phyloP scores from a whole-genome alignment of 352 stramenopile species.

The Phytophthora tubulina region DNA sequence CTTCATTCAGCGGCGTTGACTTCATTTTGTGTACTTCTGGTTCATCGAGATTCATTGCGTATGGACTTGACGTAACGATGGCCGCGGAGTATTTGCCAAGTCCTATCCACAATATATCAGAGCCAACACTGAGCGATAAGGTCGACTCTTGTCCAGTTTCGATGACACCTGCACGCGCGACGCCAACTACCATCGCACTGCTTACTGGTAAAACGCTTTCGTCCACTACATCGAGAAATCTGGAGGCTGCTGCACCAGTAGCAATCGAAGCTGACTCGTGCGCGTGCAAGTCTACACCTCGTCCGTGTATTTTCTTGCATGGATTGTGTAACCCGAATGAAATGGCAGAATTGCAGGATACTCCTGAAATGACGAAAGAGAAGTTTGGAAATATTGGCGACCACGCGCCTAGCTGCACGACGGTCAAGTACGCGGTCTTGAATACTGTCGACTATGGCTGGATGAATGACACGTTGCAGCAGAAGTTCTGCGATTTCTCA shows the following conservation, averaged over 20 bases:
- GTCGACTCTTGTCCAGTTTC: background rate
- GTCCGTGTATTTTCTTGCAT: slow-evolving; percentile 39
- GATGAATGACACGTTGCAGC: slow-evolving; percentile 19
- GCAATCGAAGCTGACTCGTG: background rate
- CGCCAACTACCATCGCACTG: background rate
- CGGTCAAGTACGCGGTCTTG: slow-evolving; percentile 27
- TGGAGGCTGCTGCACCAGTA: background rate
- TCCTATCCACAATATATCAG: background rate
- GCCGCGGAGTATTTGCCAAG: slow-evolving; percentile 14
- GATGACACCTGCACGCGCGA: background rate
- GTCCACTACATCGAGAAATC: background rate
- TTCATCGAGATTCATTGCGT: slow-evolving; percentile 17
- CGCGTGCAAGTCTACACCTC: slow-evolving; percentile 15
- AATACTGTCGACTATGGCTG: slow-evolving; percentile 23
- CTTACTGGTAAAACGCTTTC: slow-evolving; percentile 10
- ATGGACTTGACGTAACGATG: slow-evolving; percentile 18
- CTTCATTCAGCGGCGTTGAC: slow-evolving; percentile 10
- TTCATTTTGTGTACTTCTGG: slow-evolving; percentile 20
- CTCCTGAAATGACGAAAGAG: slow-evolving; percentile 3
- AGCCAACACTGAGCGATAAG: background rate
- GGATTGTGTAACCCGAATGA: slow-evolving; percentile 22
- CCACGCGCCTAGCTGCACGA: slow-evolving; percentile 27
- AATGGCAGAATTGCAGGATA: slow-evolving; percentile 16
- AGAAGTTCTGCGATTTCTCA: slow-evolving; percentile 30
- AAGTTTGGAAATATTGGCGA: slow-evolving; percentile 27